phyloP scores from a whole-genome alignment of 352 stramenopile species.

The Phytophthora palmivora region DNA sequence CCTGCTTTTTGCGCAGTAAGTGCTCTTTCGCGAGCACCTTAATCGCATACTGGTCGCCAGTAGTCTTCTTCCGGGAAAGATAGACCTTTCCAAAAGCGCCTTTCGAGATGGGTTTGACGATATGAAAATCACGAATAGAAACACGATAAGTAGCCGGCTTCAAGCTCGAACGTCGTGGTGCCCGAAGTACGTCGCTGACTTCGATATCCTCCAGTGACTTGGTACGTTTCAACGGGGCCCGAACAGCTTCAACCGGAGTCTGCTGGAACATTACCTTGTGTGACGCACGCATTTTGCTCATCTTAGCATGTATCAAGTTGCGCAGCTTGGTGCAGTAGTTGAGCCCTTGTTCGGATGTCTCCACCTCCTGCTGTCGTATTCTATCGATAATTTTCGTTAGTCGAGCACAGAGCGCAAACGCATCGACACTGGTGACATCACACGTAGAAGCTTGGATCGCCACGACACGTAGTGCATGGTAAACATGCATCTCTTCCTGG shows the following conservation, averaged over 20 bases:
- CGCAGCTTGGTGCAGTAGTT: slow-evolving; percentile 71
- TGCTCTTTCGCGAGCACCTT: slow-evolving; percentile 92
- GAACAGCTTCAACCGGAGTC: slow-evolving; percentile 40
- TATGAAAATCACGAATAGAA: slow-evolving; percentile 88
- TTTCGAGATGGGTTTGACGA: slow-evolving; percentile 91
- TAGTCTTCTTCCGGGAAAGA: slow-evolving; percentile 86
- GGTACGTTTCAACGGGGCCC: slow-evolving; percentile 69
- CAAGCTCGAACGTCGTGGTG: slow-evolving; percentile 23
- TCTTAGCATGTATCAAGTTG: slow-evolving; percentile 84
- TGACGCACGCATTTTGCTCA: slow-evolving; percentile 86
- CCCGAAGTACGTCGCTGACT: slow-evolving; percentile 24
- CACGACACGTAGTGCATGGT: slow-evolving; percentile 70
- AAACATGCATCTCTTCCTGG: slow-evolving; percentile 71
- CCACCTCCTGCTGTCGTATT: slow-evolving; percentile 65
- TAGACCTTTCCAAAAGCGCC: slow-evolving; percentile 92
- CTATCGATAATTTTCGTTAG: slow-evolving; percentile 83
- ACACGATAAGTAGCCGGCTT: slow-evolving; percentile 60
- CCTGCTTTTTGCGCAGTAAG: slow-evolving; percentile 90
- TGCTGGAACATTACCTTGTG: slow-evolving; percentile 85
- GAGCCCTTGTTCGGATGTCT: slow-evolving; percentile 49
- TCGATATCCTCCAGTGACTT: slow-evolving; percentile 82
- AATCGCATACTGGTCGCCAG: slow-evolving; percentile 90
- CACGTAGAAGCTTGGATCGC: slow-evolving; percentile 78
- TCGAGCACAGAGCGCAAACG: slow-evolving; percentile 76
- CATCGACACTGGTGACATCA: slow-evolving; percentile 77